Conservation (phyloP, 2,329 filamentous ascomycete species). For the Orbilia quercus region DNA sequence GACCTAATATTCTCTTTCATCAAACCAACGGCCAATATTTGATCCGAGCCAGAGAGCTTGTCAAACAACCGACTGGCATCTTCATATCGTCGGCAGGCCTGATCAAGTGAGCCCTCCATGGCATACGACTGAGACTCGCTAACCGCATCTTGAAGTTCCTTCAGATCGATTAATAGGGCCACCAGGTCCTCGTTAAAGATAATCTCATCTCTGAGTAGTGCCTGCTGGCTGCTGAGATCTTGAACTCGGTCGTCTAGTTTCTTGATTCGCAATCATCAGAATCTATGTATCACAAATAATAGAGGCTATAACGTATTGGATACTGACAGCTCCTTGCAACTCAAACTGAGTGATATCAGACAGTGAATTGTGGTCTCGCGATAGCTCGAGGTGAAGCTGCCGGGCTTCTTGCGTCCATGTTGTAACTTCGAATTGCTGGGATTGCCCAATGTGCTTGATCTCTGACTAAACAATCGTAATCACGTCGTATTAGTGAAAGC, state of each 20-base stretch:
- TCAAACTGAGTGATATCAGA: conserved; percentile 45
- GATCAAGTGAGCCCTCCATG: conserved; percentile 40
- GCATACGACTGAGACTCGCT: conserved; percentile 46
- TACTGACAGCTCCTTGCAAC: conserved; percentile 47
- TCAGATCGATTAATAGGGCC: conserved; percentile 55
- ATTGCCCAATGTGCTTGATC: conserved; percentile 57
- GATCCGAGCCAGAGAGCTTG: conserved; percentile 53
- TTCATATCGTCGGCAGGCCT: conserved; percentile 55
- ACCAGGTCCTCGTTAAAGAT: conserved; percentile 59
- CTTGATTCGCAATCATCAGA: conserved; percentile 55
- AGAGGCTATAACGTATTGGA: not conserved
- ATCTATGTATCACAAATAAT: not conserved
- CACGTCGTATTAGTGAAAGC: not conserved
- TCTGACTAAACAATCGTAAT: conserved; percentile 55
- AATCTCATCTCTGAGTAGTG: conserved; percentile 57
- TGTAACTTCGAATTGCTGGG: conserved; percentile 56
- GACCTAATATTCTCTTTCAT: conserved; percentile 58
- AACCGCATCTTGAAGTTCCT: conserved; percentile 57
- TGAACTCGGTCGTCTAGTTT: conserved; percentile 55
- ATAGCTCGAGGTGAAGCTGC: conserved; percentile 57
- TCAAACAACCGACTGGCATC: conserved; percentile 52
- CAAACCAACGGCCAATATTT: conserved; percentile 58
- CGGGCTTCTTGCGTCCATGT: conserved; percentile 59
- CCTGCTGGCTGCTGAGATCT: conserved; percentile 57
- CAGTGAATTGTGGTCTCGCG: conserved; percentile 42